Percentiles rank a stretch among this genome's conserved stretches.
Conservation (phyloP, 805 yeast species). For the Suhomyces vadensis region DNA sequence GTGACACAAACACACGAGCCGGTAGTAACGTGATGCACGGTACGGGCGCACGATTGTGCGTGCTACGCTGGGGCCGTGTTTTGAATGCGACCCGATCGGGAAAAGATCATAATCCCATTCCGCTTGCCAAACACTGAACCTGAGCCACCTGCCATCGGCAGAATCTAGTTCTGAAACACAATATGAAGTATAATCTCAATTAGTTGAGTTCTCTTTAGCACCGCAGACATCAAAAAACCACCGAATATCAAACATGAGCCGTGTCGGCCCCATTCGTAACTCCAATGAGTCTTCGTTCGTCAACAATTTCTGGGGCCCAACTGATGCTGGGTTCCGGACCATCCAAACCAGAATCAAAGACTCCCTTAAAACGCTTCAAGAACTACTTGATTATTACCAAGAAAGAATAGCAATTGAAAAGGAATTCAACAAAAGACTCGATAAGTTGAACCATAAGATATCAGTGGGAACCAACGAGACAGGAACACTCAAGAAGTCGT, state of each 20-base stretch:
- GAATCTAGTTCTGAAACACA: not conserved
- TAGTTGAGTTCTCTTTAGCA: not conserved
- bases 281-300: slow-evolving; percentile 31
- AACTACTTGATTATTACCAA: slow-evolving; percentile 35
- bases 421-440: slow-evolving; percentile 63
- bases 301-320: slow-evolving; percentile 63
- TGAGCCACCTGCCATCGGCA: not conserved
- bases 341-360: slow-evolving; percentile 58
- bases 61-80: too few relatives aligned
- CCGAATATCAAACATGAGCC: slow-evolving; percentile 3
- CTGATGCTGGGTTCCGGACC: slow-evolving; percentile 58
- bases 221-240: not conserved
- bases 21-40: too few relatives aligned
- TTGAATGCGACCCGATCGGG: not conserved
- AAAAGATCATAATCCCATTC: too few relatives aligned
- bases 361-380: slow-evolving; percentile 54
- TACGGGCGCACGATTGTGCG: too few relatives aligned
- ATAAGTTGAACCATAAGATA: slow-evolving; percentile 47
- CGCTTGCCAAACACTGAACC: not conserved
- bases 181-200: not conserved
- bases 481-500: slow-evolving; percentile 58
- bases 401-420: slow-evolving; percentile 63
- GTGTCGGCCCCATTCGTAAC: slow-evolving; percentile 6
- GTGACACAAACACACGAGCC: too few relatives aligned
- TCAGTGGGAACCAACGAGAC: slow-evolving; percentile 56